Conservation (phyloP, 2,329 filamentous ascomycete species). For the Trichoderma sp. region DNA sequence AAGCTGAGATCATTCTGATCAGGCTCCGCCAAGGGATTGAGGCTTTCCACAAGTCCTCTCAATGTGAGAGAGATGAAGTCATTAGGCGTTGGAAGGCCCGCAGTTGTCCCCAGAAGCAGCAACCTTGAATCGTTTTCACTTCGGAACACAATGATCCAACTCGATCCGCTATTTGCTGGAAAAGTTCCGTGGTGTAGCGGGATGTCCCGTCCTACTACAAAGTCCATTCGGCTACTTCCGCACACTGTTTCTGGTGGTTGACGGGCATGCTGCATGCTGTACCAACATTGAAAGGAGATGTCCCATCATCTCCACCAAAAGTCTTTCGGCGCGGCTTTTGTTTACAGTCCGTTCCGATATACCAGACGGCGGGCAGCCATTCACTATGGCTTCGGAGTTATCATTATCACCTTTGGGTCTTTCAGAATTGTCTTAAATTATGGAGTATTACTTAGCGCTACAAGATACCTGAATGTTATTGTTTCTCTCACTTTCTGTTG, state of each 20-base stretch:
- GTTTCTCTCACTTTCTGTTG: background rate
- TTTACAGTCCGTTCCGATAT: background rate
- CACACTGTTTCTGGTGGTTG: background rate
- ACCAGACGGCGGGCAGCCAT: too few species aligned
- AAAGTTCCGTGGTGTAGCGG: background rate
- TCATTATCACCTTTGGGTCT: background rate
- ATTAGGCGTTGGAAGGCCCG: conserved; percentile 32
- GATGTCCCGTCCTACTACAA: background rate
- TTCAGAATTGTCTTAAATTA: background rate
- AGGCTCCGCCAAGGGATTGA: conserved; percentile 34
- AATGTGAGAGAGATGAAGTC: conserved; percentile 27
- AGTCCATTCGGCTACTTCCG: background rate
- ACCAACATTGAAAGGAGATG: background rate
- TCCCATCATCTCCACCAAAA: background rate
- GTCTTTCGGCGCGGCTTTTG: background rate
- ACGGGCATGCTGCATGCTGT: background rate
- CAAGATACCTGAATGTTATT: background rate
- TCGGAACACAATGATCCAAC: background rate
- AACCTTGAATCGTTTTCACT: background rate
- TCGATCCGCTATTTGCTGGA: background rate
- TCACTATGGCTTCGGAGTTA: background rate
- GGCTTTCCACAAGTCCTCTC: conserved; percentile 31
- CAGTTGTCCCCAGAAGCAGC: background rate
- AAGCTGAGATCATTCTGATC: conserved; percentile 38
- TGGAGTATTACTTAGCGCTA: background rate